Percentiles rank a stretch among this genome's conserved stretches.
phyloP scores from a whole-genome alignment of 2,329 filamentous ascomycete genomes.

The Fulvia fulva region DNA sequence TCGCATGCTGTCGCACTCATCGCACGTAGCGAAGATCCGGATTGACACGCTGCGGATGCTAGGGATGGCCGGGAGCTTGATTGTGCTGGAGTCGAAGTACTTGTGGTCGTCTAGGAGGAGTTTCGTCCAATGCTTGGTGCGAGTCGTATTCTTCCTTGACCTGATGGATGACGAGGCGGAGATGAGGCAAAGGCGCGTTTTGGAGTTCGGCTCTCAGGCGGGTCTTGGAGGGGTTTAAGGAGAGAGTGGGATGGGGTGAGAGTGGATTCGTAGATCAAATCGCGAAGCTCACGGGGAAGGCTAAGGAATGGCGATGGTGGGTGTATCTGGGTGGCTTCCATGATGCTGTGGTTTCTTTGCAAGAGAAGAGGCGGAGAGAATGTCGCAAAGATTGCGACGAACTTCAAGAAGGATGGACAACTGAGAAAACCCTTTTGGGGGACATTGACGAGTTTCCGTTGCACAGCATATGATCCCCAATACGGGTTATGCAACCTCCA shows the following conservation, averaged over 20 bases:
- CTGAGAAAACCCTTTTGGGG: neutral
- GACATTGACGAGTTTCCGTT: neutral
- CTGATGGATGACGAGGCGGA: neutral
- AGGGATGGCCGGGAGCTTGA: neutral
- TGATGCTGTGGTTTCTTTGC: neutral
- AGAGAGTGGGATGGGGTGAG: neutral
- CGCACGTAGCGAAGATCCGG: neutral
- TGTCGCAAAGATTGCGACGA: neutral
- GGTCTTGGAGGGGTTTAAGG: neutral
- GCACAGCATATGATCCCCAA: neutral
- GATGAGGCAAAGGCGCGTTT: neutral
- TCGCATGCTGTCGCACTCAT: neutral
- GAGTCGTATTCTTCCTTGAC: neutral
- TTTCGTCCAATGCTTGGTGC: neutral
- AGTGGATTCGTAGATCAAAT: neutral
- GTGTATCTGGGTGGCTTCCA: neutral
- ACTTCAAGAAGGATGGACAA: too few relatives aligned
- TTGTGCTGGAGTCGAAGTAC: neutral
- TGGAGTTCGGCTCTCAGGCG: neutral
- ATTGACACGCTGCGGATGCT: neutral
- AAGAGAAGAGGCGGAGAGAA: neutral
- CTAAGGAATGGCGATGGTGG: neutral
- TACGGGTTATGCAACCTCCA: neutral
- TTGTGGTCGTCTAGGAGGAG: neutral
- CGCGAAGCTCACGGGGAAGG: neutral